Conservation (phyloP, 2,329 filamentous ascomycete species). For the Fusarium napiforme region DNA sequence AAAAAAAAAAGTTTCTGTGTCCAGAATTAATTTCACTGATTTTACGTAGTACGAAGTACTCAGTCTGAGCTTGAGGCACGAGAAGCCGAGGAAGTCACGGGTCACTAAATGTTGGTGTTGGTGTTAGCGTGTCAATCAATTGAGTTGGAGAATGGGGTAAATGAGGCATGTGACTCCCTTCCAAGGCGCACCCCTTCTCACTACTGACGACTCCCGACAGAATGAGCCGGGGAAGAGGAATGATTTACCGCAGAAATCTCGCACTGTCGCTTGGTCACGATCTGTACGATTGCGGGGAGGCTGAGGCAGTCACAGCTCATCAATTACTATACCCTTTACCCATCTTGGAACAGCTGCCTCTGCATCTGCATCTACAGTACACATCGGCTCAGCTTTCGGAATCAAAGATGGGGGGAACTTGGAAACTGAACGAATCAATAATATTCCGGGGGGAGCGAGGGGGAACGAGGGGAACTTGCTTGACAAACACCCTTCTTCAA, state of each 20-base stretch:
- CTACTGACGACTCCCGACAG: not conserved
- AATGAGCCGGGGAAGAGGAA: not conserved
- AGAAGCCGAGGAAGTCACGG: not conserved
- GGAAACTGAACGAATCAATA: conserved; percentile 2
- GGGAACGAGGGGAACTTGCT: not conserved
- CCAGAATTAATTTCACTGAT: not conserved
- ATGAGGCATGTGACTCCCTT: conserved; percentile 35
- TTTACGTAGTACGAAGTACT: not conserved
- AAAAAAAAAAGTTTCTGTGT: not conserved
- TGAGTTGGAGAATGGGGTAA: not conserved
- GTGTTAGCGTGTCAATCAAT: conserved; percentile 5
- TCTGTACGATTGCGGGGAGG: conserved; percentile 6
- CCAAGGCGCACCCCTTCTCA: conserved; percentile 27
- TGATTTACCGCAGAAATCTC: not conserved
- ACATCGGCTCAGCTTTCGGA: conserved; percentile 18
- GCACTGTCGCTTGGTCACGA: not conserved
- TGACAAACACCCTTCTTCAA: not conserved
- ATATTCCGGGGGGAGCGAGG: conserved; percentile 27
- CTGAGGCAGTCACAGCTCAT: conserved; percentile 1
- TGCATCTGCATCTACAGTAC: not conserved
- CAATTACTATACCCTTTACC: not conserved
- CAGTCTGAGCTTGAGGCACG: not conserved
- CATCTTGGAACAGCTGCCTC: not conserved
- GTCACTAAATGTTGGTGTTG: not conserved
- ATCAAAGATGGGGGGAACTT: not conserved